Evolutionary conservation across 306 rosid genomes (phyloP).

Genomic region (Sechiopsis laciniata): DNA sequence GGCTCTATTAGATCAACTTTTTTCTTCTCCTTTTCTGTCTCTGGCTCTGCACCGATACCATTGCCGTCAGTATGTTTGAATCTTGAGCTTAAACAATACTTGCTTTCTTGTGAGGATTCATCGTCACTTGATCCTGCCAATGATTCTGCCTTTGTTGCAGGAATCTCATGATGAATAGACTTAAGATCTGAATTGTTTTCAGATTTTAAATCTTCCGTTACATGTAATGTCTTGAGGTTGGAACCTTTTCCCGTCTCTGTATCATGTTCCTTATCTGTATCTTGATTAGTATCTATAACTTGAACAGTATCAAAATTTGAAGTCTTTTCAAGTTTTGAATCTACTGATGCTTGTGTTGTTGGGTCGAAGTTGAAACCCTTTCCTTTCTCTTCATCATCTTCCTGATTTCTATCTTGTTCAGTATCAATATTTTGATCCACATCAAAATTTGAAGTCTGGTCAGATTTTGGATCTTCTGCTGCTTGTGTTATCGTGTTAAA

Average conservation of each 20-base stretch:
- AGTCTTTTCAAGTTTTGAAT: slow-evolving; percentile 21
- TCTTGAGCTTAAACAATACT: slow-evolving; percentile 22
- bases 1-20: slow-evolving; percentile 20
- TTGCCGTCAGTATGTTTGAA: not conserved
- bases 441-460: not conserved
- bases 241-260: no score
- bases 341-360: not conserved
- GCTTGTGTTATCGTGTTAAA: slow-evolving; percentile 2
- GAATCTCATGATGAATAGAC: slow-evolving; percentile 29
- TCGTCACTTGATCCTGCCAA: slow-evolving; percentile 27
- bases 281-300: no score
- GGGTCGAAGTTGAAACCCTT: not conserved
- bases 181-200: slow-evolving; percentile 1
- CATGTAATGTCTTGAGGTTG: no score
- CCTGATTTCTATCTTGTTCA: slow-evolving; percentile 20
- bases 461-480: slow-evolving; percentile 31
- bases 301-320: no score
- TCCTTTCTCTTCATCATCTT: slow-evolving; percentile 29
- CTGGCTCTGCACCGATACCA: not conserved
- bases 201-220: no score
- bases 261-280: no score
- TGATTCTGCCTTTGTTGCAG: slow-evolving; percentile 22
- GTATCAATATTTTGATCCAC: not conserved
- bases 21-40: slow-evolving; percentile 25
- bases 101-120: slow-evolving; percentile 20